phyloP scores from a whole-genome alignment of 208 protist species.

The Angomonas desouzai region DNA sequence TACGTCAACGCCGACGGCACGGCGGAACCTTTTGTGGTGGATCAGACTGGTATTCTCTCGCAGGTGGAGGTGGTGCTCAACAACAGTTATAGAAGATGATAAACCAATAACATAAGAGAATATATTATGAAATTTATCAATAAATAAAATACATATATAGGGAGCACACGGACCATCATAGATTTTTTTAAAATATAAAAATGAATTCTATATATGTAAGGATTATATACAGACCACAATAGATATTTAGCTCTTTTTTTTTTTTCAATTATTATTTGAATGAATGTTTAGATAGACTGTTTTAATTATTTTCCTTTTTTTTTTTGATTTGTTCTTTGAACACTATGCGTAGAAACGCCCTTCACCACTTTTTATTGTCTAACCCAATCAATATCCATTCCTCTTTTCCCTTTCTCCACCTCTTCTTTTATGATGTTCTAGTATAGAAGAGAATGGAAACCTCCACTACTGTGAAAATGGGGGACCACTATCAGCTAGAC shows the following conservation, averaged over 20 bases:
- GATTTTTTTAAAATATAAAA: neutral
- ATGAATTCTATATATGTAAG: neutral
- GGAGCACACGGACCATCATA: neutral
- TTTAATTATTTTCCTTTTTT: too few relatives aligned
- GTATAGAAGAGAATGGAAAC: neutral
- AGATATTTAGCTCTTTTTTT: neutral
- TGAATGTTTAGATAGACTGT: neutral
- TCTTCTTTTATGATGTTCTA: neutral
- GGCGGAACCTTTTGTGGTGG: conserved; percentile 77
- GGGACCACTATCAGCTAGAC: neutral
- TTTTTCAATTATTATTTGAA: neutral
- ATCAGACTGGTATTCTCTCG: conserved; percentile 73
- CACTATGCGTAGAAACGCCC: neutral
- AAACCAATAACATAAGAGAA: too few relatives aligned
- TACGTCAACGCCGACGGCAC: conserved; percentile 80
- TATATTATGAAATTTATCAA: too few relatives aligned
- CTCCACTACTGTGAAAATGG: neutral
- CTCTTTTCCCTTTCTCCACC: conserved; percentile 11
- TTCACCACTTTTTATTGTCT: neutral
- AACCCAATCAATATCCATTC: neutral
- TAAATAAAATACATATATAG: conserved; percentile 1
- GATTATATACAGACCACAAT: conserved; percentile 3
- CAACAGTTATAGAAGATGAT: conserved; percentile 71
- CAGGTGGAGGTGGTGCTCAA: conserved; percentile 76
- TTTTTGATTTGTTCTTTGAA: neutral